phyloP scores from a whole-genome alignment of 1,284 basidiomycete genomes.

The Ceratobasidium theobromae region DNA sequence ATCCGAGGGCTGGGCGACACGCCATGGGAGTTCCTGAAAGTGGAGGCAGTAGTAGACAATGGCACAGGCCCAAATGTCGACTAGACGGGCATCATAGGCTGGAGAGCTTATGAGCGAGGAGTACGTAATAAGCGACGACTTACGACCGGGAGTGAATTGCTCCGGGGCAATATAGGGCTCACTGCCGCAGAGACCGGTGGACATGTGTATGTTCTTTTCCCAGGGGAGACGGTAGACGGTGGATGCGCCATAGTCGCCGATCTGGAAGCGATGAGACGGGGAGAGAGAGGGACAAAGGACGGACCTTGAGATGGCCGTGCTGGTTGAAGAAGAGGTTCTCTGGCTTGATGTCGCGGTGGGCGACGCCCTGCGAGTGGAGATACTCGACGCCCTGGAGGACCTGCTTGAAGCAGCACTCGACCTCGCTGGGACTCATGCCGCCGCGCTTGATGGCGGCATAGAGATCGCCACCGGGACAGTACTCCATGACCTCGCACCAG shows the following conservation, averaged over 20 bases:
- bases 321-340: constrained; percentile 96
- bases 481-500: constrained; percentile 99
- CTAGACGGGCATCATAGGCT: constrained; percentile 97
- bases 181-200: constrained; percentile 93
- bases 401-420: constrained; percentile 98
- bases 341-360: constrained; percentile 97
- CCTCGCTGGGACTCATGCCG: constrained; percentile 90
- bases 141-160: constrained; percentile 94
- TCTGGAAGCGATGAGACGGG: constrained; percentile 52
- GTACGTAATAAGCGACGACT: constrained; percentile 44
- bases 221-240: constrained; percentile 98
- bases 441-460: constrained; percentile 99
- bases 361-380: constrained; percentile 93
- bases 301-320: constrained; percentile 89
- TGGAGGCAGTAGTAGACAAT: constrained; percentile 98
- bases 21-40: constrained; percentile 96
- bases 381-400: constrained; percentile 87
- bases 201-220: constrained; percentile 97
- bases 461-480: constrained; percentile 94
- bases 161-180: constrained; percentile 99
- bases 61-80: constrained; percentile 97
- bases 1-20: constrained; percentile 86
- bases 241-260: constrained; percentile 97
- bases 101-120: constrained; percentile 35
- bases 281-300: constrained; percentile 31